These are phyloP conservation scores for Isatis tinctoria DNA, from an alignment of 345 rosid genomes.

Conservation along the genomic window DNA sequence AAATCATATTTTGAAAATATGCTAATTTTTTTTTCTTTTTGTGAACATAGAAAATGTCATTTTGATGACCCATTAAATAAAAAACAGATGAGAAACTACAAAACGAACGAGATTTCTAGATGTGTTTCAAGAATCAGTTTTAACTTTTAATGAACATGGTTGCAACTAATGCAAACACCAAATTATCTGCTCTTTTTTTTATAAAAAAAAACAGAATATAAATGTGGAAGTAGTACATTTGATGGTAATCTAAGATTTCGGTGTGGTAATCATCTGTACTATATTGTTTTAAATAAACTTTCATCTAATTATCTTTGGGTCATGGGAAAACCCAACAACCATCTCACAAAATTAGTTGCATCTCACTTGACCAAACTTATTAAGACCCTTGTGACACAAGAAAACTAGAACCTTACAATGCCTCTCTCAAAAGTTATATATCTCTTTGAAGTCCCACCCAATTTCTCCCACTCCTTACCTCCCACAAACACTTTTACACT, in stretches of 20 bases:
- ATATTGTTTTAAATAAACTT: neutral
- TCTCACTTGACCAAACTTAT: constrained; percentile 32
- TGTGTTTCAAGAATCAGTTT: neutral
- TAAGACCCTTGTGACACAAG: constrained; percentile 27
- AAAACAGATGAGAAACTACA: constrained; percentile 10
- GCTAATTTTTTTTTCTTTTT: neutral
- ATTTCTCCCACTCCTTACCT: constrained; percentile 5
- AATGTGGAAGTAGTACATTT: neutral
- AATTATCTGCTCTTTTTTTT: neutral
- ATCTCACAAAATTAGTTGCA: constrained; percentile 34
- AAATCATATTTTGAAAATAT: neutral
- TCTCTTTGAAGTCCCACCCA: constrained; percentile 19
- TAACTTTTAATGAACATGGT: neutral
- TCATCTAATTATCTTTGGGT: neutral
- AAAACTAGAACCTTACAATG: constrained; percentile 10
- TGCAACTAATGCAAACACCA: neutral
- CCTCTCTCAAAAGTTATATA: constrained; percentile 19
- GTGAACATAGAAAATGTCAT: neutral
- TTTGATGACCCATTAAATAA: neutral
- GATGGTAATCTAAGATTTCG: neutral
- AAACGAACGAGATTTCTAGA: neutral
- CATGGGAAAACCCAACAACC: constrained; percentile 34
- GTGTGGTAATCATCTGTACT: neutral
- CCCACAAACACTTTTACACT: neutral
- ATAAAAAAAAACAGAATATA: neutral